A percentile compares a stretch with the other conserved stretches of the same genome.
Conservation (phyloP, 305 asterid species). For the Fraxinus platypoda region DNA sequence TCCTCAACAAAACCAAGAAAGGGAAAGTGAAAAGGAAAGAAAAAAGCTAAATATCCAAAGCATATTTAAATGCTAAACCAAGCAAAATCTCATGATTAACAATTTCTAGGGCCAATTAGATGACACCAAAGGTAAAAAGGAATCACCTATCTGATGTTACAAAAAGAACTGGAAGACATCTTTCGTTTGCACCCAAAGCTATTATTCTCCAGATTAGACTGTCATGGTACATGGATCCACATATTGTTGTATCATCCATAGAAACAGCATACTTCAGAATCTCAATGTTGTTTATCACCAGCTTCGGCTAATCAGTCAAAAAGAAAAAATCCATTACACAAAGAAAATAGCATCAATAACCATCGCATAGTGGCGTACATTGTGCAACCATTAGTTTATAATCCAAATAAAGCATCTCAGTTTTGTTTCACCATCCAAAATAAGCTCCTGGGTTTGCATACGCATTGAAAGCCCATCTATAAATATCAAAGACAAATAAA, state of each 20-base stretch:
- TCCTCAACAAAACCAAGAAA: background rate
- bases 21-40: background rate
- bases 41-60: background rate
- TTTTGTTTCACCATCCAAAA: conserved; percentile 16
- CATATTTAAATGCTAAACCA: conserved; percentile 7
- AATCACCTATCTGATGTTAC: conserved; percentile 89
- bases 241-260: conserved; percentile 59
- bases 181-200: conserved; percentile 87
- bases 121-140: conserved; percentile 16
- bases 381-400: conserved; percentile 12
- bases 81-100: conserved; percentile 4
- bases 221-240: conserved; percentile 89
- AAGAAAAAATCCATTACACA: conserved; percentile 17
- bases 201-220: conserved; percentile 87
- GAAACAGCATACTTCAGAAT: conserved; percentile 68
- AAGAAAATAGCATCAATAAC: conserved; percentile 4
- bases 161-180: conserved; percentile 74
- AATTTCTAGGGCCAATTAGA: background rate
- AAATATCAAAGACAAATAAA: conserved; percentile 6
- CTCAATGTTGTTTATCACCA: conserved; percentile 94
- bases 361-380: conserved; percentile 16
- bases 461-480: conserved; percentile 5
- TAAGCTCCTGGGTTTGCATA: conserved; percentile 3
- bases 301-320: conserved; percentile 64
- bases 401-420: conserved; percentile 1